A percentile compares a stretch with the other conserved stretches of the same genome.
These are phyloP conservation scores for Asterophora parasitica DNA, from an alignment of 768 basidiomycete species.

Conservation along the genomic window DNA sequence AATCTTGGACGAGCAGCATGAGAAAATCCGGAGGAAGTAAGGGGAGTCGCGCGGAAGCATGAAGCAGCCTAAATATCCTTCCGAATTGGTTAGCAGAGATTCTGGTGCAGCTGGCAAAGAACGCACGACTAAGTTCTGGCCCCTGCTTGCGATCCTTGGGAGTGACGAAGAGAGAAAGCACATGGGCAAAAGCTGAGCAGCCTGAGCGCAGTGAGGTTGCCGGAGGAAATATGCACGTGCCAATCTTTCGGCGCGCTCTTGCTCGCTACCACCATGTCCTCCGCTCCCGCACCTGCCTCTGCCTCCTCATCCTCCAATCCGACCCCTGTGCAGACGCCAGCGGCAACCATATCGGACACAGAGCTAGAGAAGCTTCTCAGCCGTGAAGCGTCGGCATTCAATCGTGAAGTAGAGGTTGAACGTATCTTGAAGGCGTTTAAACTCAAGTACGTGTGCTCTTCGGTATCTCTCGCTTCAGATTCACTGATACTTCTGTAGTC, in stretches of 20 bases:
- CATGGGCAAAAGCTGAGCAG: not conserved
- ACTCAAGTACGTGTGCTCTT: constrained; percentile 64
- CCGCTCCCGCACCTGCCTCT: not conserved
- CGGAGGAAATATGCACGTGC: constrained; percentile 16
- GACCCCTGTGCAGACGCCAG: constrained; percentile 3
- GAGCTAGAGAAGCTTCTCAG: constrained; percentile 80
- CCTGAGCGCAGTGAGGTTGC: no score
- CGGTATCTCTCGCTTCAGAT: constrained; percentile 1
- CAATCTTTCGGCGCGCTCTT: no score
- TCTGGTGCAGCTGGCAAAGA: not conserved
- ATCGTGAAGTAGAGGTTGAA: constrained; percentile 85
- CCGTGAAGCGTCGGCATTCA: constrained; percentile 79
- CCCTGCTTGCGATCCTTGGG: not conserved
- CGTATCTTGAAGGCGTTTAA: constrained; percentile 94
- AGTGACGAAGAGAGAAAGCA: constrained; percentile 10
- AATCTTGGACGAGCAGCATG: not conserved
- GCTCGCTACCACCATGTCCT: constrained; percentile 12
- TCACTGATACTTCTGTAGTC: constrained; percentile 41
- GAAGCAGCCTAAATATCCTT: constrained; percentile 13
- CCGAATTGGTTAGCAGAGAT: not conserved
- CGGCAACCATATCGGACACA: constrained; percentile 31
- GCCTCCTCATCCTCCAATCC: constrained; percentile 22
- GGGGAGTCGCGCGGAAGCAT: constrained; percentile 1
- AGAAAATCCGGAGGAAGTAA: not conserved
- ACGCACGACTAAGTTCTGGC: constrained; percentile 6